Conservation (phyloP, 192 early-diverging fungal species). For the Bifiguratus adelaidae region DNA sequence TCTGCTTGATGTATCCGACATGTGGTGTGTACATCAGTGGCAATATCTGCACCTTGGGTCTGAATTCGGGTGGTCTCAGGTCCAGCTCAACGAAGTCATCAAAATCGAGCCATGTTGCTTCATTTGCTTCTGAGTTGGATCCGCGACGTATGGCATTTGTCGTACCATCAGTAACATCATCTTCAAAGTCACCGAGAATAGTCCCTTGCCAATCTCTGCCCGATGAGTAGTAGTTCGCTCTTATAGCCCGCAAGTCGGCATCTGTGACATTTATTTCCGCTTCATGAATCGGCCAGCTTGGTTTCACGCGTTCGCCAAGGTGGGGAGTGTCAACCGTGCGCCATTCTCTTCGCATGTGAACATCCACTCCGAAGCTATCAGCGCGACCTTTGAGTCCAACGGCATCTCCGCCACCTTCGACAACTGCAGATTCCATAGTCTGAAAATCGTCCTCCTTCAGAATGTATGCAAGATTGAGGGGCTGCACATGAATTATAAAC, state of each 20-base stretch:
- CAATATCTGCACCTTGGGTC: constrained; percentile 24
- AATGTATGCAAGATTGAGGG: constrained; percentile 21
- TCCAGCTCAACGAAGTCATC: constrained; percentile 42
- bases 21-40: constrained; percentile 51
- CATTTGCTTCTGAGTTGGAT: constrained; percentile 1
- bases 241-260: constrained; percentile 21
- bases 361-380: constrained; percentile 19
- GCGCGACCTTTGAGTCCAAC: constrained; percentile 25
- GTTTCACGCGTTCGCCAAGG: constrained; percentile 16
- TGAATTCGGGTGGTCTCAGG: constrained; percentile 13
- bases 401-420: constrained; percentile 12
- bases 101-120: constrained; percentile 32
- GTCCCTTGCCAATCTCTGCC: not conserved
- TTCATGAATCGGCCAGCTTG: constrained; percentile 23
- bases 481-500: constrained; percentile 21
- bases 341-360: constrained; percentile 22
- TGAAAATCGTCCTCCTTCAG: constrained; percentile 22
- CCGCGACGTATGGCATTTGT: not conserved
- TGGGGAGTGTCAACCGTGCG: constrained; percentile 4
- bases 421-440: not conserved
- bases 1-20: constrained; percentile 36
- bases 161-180: not conserved
- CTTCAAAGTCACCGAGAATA: not conserved
- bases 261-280: constrained; percentile 24
- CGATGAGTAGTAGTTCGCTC: constrained; percentile 3